Conservation (phyloP, 305 asterid genomes). For the Plantago coronopus region DNA sequence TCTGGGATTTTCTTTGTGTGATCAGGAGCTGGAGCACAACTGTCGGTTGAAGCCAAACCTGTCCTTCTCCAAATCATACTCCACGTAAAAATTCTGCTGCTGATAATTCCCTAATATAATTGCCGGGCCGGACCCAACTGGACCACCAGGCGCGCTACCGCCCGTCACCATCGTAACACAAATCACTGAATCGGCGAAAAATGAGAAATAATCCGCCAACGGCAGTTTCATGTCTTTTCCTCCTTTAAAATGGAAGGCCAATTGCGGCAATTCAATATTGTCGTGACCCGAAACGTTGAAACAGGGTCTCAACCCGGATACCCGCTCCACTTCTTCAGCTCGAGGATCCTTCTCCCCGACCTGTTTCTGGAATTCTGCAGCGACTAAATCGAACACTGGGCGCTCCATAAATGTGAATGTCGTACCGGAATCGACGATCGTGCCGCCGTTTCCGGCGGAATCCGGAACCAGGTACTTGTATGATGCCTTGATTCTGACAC, state of each 20-base stretch:
- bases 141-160: neutral
- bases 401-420: conserved; percentile 46
- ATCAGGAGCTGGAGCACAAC: conserved; percentile 24
- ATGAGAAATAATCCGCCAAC: conserved; percentile 40
- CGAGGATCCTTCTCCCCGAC: conserved; percentile 31
- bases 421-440: conserved; percentile 52
- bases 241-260: conserved; percentile 41
- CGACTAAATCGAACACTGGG: conserved; percentile 27
- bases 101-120: conserved; percentile 54
- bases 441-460: conserved; percentile 44
- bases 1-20: no score
- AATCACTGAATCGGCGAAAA: conserved; percentile 35
- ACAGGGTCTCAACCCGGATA: conserved; percentile 46
- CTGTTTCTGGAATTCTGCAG: conserved; percentile 40
- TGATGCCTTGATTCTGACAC: conserved; percentile 37
- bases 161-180: conserved; percentile 38
- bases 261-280: conserved; percentile 24
- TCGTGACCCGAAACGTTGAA: conserved; percentile 31
- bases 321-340: conserved; percentile 25
- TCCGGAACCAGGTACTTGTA: conserved; percentile 37
- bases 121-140: conserved; percentile 43
- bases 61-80: conserved; percentile 53
- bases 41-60: conserved; percentile 48
- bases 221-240: conserved; percentile 51
- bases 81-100: conserved; percentile 54